Evolutionary conservation across 2,329 filamentous ascomycete species (phyloP).

Genomic region (Alternaria dauci): DNA sequence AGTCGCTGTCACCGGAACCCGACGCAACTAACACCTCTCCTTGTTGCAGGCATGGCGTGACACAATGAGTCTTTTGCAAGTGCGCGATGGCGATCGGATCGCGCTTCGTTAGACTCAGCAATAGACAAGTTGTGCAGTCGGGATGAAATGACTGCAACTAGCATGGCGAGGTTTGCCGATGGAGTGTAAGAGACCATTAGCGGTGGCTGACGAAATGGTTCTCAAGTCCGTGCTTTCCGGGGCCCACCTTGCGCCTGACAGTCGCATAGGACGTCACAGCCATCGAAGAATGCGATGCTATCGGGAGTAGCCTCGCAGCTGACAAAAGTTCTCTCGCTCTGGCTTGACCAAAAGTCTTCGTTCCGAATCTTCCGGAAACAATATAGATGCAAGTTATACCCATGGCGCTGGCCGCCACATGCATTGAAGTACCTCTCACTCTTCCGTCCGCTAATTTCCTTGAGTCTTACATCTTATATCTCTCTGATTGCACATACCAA

Average conservation of each 20-base stretch:
- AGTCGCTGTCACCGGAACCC: constrained; percentile 18
- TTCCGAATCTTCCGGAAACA: constrained; percentile 40
- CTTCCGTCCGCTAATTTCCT: constrained; percentile 19
- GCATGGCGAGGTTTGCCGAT: constrained; percentile 12
- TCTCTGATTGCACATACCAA: constrained; percentile 7
- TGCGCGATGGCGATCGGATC: not conserved
- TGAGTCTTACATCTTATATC: constrained; percentile 8
- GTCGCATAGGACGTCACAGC: constrained; percentile 22
- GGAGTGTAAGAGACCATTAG: constrained; percentile 10
- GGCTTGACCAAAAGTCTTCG: constrained; percentile 17
- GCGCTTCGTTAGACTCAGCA: not conserved
- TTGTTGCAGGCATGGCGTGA: constrained; percentile 19
- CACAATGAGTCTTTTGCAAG: constrained; percentile 9
- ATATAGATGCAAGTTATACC: constrained; percentile 22
- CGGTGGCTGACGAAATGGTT: constrained; percentile 17
- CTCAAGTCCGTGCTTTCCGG: constrained; percentile 10
- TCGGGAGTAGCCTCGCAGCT: constrained; percentile 34
- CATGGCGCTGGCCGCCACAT: constrained; percentile 11
- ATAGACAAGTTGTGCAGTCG: not conserved
- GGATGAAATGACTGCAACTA: not conserved
- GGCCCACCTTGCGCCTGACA: constrained; percentile 19
- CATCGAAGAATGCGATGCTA: constrained; percentile 30
- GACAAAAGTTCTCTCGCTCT: constrained; percentile 38
- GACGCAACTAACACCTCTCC: constrained; percentile 14
- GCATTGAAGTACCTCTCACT: constrained; percentile 7